Percentiles rank a stretch among this genome's conserved stretches.
Conservation (phyloP, 768 basidiomycete genomes). For the Xerocomus potaroensis region DNA sequence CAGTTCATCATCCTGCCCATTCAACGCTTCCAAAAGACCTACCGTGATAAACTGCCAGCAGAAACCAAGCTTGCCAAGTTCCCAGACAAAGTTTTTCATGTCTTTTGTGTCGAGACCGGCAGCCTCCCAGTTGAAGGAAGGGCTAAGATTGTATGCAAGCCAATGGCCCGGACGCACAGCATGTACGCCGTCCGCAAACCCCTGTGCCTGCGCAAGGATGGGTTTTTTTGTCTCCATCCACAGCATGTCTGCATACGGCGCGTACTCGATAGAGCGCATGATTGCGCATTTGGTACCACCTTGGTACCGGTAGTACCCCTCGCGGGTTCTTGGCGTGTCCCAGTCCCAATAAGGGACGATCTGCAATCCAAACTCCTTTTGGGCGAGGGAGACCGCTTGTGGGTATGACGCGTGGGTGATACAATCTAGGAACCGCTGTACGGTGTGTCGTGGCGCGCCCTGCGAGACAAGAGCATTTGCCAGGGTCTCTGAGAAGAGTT, state of each 20-base stretch:
- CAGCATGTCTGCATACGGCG: constrained; percentile 86
- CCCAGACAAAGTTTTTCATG: constrained; percentile 89
- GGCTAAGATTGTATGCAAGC: constrained; percentile 95
- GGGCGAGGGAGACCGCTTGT: constrained; percentile 69
- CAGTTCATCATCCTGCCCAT: constrained; percentile 2
- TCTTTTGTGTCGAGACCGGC: constrained; percentile 83
- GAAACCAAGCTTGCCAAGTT: constrained; percentile 92
- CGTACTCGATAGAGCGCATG: constrained; percentile 87
- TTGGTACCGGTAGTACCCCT: constrained; percentile 96
- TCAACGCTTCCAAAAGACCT: constrained; percentile 23
- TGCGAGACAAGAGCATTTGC: constrained; percentile 63
- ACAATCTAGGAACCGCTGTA: constrained; percentile 61
- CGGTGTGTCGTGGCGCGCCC: constrained; percentile 42
- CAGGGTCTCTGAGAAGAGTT: constrained; percentile 72
- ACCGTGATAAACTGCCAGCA: constrained; percentile 99
- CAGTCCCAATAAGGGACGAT: constrained; percentile 87
- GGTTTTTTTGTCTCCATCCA: constrained; percentile 99
- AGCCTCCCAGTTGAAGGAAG: constrained; percentile 92
- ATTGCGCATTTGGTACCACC: constrained; percentile 95
- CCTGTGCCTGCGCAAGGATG: constrained; percentile 84
- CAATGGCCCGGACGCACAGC: constrained; percentile 82
- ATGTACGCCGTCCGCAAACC: constrained; percentile 89
- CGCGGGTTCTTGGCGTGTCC: constrained; percentile 90
- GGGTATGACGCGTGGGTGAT: constrained; percentile 66
- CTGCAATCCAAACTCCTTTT: constrained; percentile 71